Conservation (phyloP, 305 asterid species). For the Fraxinus sp. region DNA sequence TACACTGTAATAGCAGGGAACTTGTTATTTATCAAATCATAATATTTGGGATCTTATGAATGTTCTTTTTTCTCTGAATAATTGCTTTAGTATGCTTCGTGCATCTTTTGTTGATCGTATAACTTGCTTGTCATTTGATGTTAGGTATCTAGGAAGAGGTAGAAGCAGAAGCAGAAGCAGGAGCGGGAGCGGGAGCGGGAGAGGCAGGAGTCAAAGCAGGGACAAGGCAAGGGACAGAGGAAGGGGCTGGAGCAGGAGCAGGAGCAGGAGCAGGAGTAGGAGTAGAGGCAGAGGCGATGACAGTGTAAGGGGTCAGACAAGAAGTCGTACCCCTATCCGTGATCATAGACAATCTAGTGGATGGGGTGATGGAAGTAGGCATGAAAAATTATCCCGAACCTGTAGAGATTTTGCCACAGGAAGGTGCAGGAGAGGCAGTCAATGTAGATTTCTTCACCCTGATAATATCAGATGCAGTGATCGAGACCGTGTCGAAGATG, state of each 20-base stretch:
- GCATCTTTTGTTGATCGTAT: slow-evolving; percentile 6
- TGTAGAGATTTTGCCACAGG: slow-evolving; percentile 67
- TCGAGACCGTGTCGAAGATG: slow-evolving; percentile 38
- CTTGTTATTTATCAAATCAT: slow-evolving; percentile 8
- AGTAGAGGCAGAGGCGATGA: slow-evolving; percentile 43
- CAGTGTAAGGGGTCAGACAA: slow-evolving; percentile 34
- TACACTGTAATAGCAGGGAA: background rate
- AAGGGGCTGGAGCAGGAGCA: slow-evolving; percentile 19
- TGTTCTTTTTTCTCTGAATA: slow-evolving; percentile 2
- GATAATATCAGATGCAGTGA: slow-evolving; percentile 34
- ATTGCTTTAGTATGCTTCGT: background rate
- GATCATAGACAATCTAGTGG: slow-evolving; percentile 55
- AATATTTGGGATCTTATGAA: background rate
- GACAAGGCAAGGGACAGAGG: slow-evolving; percentile 46
- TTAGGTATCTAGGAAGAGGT: slow-evolving; percentile 31
- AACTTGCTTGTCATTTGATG: slow-evolving; percentile 23
- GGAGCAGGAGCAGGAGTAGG: slow-evolving; percentile 33
- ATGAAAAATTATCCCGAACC: slow-evolving; percentile 45
- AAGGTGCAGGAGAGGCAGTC: slow-evolving; percentile 68
- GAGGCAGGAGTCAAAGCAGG: slow-evolving; percentile 42
- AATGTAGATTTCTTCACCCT: slow-evolving; percentile 68
- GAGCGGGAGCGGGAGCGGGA: slow-evolving; percentile 30
- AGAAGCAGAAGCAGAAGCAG: slow-evolving; percentile 28
- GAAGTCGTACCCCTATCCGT: slow-evolving; percentile 39
- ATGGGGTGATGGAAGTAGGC: slow-evolving; percentile 55